phyloP scores from a whole-genome alignment of 1,284 basidiomycete genomes.

The Kalmanozyma brasiliensis region DNA sequence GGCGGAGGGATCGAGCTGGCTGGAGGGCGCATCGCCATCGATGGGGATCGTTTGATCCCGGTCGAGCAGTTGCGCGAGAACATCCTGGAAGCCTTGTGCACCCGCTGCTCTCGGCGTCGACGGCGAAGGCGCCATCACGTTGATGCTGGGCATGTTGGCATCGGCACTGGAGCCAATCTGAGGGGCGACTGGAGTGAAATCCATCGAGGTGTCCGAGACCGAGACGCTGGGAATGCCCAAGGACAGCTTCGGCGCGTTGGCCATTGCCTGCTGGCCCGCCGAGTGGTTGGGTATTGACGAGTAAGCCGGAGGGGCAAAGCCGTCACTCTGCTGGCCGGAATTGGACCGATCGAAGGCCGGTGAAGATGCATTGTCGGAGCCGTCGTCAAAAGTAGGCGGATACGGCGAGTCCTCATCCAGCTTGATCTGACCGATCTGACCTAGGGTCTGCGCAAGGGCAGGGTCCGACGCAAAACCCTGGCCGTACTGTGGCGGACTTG shows the following conservation, averaged over 20 bases:
- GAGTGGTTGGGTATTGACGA: conserved; percentile 7
- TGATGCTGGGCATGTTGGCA: conserved; percentile 43
- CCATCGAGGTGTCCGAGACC: conserved; percentile 43
- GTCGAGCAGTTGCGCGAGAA: conserved; percentile 42
- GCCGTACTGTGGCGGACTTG: conserved; percentile 17
- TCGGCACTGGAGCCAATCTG: conserved; percentile 11
- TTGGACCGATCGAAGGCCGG: conserved; percentile 12
- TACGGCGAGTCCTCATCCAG: conserved; percentile 40
- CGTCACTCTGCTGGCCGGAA: conserved; percentile 2
- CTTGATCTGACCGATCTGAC: conserved; percentile 41
- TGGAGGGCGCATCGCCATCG: conserved; percentile 2
- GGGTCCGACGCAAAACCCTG: conserved; percentile 21
- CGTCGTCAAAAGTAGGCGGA: conserved; percentile 34
- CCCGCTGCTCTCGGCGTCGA: conserved; percentile 34
- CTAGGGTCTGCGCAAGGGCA: conserved; percentile 24
- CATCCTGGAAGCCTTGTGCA: conserved; percentile 35
- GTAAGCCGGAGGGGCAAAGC: conserved; percentile 4
- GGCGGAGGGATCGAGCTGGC: conserved; percentile 6
- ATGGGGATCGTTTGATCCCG: conserved; percentile 12
- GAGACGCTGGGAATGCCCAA: conserved; percentile 43
- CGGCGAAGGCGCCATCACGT: conserved; percentile 51
- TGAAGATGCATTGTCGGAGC: conserved; percentile 21
- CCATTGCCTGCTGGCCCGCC: neutral
- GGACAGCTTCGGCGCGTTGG: conserved; percentile 29
- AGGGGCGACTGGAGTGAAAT: conserved; percentile 20